Evolutionary conservation across 805 yeast species (phyloP).

Genomic region (Dipodascus geniculatus): DNA sequence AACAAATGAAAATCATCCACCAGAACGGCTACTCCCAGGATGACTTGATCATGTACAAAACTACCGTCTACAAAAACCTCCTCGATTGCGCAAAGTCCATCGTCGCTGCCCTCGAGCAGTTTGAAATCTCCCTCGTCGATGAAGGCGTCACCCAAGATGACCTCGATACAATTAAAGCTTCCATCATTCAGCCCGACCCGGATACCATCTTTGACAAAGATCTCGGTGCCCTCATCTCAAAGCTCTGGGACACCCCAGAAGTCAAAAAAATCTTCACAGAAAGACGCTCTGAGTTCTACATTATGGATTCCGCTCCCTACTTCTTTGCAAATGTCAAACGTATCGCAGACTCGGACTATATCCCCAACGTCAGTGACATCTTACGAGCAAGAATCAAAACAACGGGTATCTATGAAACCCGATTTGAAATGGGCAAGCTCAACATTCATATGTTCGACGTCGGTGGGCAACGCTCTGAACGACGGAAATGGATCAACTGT

Average conservation of each 20-base stretch:
- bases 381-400: slow-evolving; percentile 84
- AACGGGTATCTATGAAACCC: slow-evolving; percentile 79
- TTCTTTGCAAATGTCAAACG: slow-evolving; percentile 59
- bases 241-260: slow-evolving; percentile 45
- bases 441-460: slow-evolving; percentile 67
- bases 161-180: slow-evolving; percentile 27
- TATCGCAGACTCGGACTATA: slow-evolving; percentile 46
- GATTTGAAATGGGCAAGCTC: slow-evolving; percentile 60
- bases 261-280: slow-evolving; percentile 41
- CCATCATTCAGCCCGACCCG: slow-evolving; percentile 42
- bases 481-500: slow-evolving; percentile 95
- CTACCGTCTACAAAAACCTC: slow-evolving; percentile 68
- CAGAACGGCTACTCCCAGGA: slow-evolving; percentile 60
- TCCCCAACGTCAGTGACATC: slow-evolving; percentile 68
- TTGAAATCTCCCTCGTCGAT: slow-evolving; percentile 24
- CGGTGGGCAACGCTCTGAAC: slow-evolving; percentile 92
- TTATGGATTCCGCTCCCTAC: slow-evolving; percentile 68
- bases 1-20: slow-evolving; percentile 71
- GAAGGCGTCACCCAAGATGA: slow-evolving; percentile 25
- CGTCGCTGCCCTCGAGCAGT: slow-evolving; percentile 51
- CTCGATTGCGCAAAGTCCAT: slow-evolving; percentile 66
- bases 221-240: slow-evolving; percentile 37
- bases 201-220: slow-evolving; percentile 39
- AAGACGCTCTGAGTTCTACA: slow-evolving; percentile 57
- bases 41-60: slow-evolving; percentile 63